Evolutionary conservation across 352 stramenopile genomes (phyloP), one percentile per base, ranked within the genome.

Genomic region (Peronospora destructor): DNA sequence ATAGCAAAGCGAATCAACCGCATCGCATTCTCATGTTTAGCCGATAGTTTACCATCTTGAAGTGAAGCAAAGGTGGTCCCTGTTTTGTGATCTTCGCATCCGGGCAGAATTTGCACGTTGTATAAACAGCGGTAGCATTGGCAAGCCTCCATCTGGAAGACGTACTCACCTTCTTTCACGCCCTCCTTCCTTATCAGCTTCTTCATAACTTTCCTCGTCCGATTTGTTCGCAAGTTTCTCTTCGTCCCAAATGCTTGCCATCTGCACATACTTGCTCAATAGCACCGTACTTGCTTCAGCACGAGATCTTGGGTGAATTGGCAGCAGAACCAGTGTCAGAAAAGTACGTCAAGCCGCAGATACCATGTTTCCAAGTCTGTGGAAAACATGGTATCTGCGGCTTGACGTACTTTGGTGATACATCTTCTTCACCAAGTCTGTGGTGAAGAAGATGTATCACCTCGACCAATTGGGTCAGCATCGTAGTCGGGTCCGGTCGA

Each of bases 121-220:
- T 90, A 89, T 16, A 90, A 45, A 26, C 81, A 92, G 32, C 68
- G 66, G 29, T 81, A 90, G 49, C 74, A 85, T 49, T 92, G 81
- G 13, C 68, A 76, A 2, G 87, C 23, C 16, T 69, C 70, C 9
- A 56, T 57, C 8, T 86, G 71, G 26, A 85, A 71, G n/a, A 50
- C 14, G 37, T 62, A 45, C n/a, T 55, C 30, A 17, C 34, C 37
- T 48, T 66, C 45, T 37, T 42, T 34, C 8, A 65, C 49, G 8
- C 63, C 38, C n/a, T 41, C 41, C n/a, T 23, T 59, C 59, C 21
- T 14, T 49, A 3, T 44, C 25, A 16, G 53, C 48, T 12, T 56
- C 51, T 26, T 46, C 45, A 12, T 13, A 45, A 29, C 25, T 21
- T 3, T 61, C 40, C 16, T 23, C 43, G 21, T 45, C 13, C 13